Base-by-base conservation (phyloP, 2,329 filamentous ascomycete genomes). In the Exophiala alcalophila region DNA sequence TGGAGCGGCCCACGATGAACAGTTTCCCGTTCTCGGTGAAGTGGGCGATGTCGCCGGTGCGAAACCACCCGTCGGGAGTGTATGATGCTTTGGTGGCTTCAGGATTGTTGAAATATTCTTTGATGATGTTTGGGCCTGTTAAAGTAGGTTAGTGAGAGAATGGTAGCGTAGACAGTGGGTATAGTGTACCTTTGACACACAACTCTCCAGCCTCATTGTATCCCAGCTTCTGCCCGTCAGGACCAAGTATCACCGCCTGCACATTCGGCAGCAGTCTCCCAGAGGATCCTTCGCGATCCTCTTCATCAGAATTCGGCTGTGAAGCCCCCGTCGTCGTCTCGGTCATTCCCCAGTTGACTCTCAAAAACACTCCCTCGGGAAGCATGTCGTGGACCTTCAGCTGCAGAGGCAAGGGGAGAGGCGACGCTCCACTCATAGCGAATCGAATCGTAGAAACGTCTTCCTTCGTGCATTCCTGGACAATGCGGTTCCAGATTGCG, bases 281-380 rank as follows among this genome's bases (percentile, higher is more conserved):
- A 8, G 77, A 70, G 31, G 71, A 73, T 10, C 65, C 71, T 4
- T 66, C 65, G 8, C 59, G 57, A 31, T 71, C 70, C 4, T 60
- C 53, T 35, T 70, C 61, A 1, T 59, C 60, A 27, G 65, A 67
- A 8, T 60, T 31, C 8, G 39, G 40, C 23, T 52, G 44, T 5
- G 52, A 44, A 9, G 53, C 49, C 23, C 44, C 48, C 2, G 74
- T 74, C 16, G 40, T 41, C 52, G 58, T 66, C 58, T 78, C 75
- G 0, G 74, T 77, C 71, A 77, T 76, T 1, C 75, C 75, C 67
- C 71, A 78, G 25, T 51, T 51, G 10, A 43, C 36, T 23, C 46
- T 25, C 14, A 51, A 32, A 18, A 37, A 35, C 9, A 47, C 44
- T 1, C 48, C 48, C 4, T 40, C 20, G 5, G 44, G 40, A 11